Conservation (phyloP, 1,139 yeast genomes). For the Taphrina communis region DNA sequence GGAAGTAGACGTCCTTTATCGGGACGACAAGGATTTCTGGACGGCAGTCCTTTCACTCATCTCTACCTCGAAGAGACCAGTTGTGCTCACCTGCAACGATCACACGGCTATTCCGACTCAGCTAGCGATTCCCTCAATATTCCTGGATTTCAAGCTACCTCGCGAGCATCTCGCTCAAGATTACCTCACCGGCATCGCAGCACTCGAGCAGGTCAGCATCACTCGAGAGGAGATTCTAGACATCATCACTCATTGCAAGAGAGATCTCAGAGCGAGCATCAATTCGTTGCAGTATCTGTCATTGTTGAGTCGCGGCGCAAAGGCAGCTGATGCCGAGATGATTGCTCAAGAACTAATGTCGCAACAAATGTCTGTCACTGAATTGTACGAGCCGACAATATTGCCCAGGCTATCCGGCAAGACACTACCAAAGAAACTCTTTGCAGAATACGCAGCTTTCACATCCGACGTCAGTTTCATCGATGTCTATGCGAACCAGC, state of each 20-base stretch:
- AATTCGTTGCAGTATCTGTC: constrained; percentile 9
- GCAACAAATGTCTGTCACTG: constrained; percentile 2
- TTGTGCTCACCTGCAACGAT: constrained; percentile 75
- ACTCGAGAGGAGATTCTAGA: neutral
- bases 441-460: neutral
- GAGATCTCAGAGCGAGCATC: constrained; percentile 21
- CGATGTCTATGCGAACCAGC: constrained; percentile 13
- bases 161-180: neutral
- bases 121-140: constrained; percentile 50
- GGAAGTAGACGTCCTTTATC: constrained; percentile 83
- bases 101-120: constrained; percentile 61
- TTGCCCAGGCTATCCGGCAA: neutral
- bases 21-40: constrained; percentile 85
- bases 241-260: neutral
- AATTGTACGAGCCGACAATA: neutral
- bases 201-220: neutral
- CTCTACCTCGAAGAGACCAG: constrained; percentile 74
- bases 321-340: neutral
- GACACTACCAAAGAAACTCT: neutral
- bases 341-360: constrained; percentile 20
- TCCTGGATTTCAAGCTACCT: constrained; percentile 12
- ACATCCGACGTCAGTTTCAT: constrained; percentile 2
- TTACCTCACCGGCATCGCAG: neutral
- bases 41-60: constrained; percentile 67
- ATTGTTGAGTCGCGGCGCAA: neutral